Evolutionary conservation across 2,329 filamentous ascomycete species (phyloP).

Genomic region (Fusarium robinianum): DNA sequence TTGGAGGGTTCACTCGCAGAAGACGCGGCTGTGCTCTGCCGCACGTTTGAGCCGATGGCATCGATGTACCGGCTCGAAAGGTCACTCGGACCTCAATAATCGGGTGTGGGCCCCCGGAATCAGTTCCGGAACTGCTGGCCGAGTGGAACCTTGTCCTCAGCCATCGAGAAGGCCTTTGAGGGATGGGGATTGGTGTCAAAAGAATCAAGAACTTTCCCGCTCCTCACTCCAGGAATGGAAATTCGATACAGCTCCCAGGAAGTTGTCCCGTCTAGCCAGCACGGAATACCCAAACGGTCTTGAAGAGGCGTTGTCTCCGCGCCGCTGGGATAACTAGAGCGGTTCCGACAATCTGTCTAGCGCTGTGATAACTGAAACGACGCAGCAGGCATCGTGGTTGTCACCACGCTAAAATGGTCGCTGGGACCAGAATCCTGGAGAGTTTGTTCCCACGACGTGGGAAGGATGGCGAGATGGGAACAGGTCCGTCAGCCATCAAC

Average conservation of each 20-base stretch:
- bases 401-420: conserved; percentile 33
- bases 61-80: too few species aligned
- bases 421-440: conserved; percentile 21
- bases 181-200: conserved; percentile 14
- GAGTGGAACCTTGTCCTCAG: conserved; percentile 10
- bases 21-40: too few species aligned
- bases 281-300: too few species aligned
- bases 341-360: conserved; percentile 38
- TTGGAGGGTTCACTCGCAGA: too few species aligned
- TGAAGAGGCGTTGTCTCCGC: conserved; percentile 26
- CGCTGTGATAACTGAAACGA: conserved; percentile 36
- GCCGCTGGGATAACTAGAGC: conserved; percentile 29
- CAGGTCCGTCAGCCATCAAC: conserved; percentile 1
- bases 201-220: conserved; percentile 27
- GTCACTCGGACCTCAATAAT: conserved; percentile 10
- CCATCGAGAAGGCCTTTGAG: too few species aligned
- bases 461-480: conserved; percentile 12
- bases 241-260: too few species aligned
- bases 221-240: too few species aligned
- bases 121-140: conserved; percentile 12
- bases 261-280: conserved; percentile 14
- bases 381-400: conserved; percentile 27
- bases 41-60: too few species aligned
- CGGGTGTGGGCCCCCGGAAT: conserved; percentile 15
- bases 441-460: conserved; percentile 13